phyloP scores from a whole-genome alignment of 768 basidiomycete species.

The Auriscalpium orientale region DNA sequence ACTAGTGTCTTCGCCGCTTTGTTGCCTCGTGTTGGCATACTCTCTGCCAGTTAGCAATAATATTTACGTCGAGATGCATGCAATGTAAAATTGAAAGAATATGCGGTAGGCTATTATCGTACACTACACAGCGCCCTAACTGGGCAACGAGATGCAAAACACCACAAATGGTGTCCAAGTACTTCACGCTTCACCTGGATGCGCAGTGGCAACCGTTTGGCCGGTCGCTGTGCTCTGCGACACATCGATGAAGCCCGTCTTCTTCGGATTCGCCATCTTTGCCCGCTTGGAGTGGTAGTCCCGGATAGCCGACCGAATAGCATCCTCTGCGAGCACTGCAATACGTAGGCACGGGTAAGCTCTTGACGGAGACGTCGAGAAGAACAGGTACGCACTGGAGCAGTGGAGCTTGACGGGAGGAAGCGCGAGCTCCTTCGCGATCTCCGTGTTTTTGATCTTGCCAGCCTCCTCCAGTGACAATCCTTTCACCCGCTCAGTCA shows the following conservation, averaged over 20 bases:
- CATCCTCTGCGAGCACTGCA: constrained; percentile 93
- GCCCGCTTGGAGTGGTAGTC: constrained; percentile 86
- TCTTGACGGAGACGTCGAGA: not conserved
- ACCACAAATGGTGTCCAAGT: not conserved
- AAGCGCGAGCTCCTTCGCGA: constrained; percentile 91
- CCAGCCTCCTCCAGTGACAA: constrained; percentile 90
- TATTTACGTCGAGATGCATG: not conserved
- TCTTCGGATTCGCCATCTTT: constrained; percentile 40
- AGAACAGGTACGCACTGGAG: constrained; percentile 55
- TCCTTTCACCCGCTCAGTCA: constrained; percentile 98
- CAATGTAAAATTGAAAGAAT: not conserved
- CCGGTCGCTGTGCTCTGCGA: constrained; percentile 48
- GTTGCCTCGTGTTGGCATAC: not conserved
- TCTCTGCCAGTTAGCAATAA: no score
- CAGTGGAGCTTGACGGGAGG: constrained; percentile 96
- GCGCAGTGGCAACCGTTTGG: constrained; percentile 45
- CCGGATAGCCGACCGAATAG: constrained; percentile 96
- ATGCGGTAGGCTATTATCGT: not conserved
- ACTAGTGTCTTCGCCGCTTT: not conserved
- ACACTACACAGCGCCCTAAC: not conserved
- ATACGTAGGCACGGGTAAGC: constrained; percentile 7
- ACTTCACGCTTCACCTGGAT: constrained; percentile 32
- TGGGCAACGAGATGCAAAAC: not conserved
- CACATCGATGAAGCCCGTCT: constrained; percentile 65
- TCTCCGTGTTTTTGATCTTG: constrained; percentile 97